These are phyloP conservation scores for Penium margaritaceum DNA, from an alignment of 139 green algal genomes.

Conservation along the genomic window DNA sequence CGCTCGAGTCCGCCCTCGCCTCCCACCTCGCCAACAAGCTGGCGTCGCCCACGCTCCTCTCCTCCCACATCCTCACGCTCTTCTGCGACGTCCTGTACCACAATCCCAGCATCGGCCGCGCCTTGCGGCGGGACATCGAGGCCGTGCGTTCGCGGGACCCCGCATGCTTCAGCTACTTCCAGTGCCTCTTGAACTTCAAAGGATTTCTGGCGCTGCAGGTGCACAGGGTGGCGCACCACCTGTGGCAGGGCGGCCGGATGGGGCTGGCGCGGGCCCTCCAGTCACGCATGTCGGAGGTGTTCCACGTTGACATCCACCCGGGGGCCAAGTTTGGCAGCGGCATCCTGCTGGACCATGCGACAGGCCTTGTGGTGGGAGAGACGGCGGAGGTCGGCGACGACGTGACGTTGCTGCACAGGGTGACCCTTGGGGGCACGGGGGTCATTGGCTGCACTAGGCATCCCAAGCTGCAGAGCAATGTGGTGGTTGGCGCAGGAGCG, in stretches of 20 bases:
- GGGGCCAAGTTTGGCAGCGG: slow-evolving; percentile 42
- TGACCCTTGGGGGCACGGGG: slow-evolving; percentile 52
- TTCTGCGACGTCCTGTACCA: slow-evolving; percentile 48
- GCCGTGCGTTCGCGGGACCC: slow-evolving; percentile 53
- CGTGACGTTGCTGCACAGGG: slow-evolving; percentile 51
- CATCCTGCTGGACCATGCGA: slow-evolving; percentile 49
- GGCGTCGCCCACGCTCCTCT: slow-evolving; percentile 71
- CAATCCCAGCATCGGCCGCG: not conserved
- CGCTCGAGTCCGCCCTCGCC: slow-evolving; percentile 69
- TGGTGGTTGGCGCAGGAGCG: slow-evolving; percentile 47
- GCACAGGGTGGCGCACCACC: slow-evolving; percentile 45
- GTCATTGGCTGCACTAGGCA: slow-evolving; percentile 40
- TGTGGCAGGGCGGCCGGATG: slow-evolving; percentile 44
- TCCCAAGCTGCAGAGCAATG: slow-evolving; percentile 46
- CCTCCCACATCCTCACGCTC: slow-evolving; percentile 80
- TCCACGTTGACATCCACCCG: slow-evolving; percentile 52
- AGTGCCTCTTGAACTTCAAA: slow-evolving; percentile 54
- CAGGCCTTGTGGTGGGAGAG: slow-evolving; percentile 52
- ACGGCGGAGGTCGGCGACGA: slow-evolving; percentile 52
- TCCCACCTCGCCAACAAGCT: slow-evolving; percentile 92
- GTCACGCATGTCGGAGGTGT: slow-evolving; percentile 39
- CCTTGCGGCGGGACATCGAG: slow-evolving; percentile 42
- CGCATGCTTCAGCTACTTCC: slow-evolving; percentile 47
- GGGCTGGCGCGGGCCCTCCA: slow-evolving; percentile 46
- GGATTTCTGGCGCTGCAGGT: slow-evolving; percentile 50